These are phyloP conservation scores for Reticulascus tulasneorum DNA, from an alignment of 2,329 filamentous ascomycete genomes.

Conservation along the genomic window DNA sequence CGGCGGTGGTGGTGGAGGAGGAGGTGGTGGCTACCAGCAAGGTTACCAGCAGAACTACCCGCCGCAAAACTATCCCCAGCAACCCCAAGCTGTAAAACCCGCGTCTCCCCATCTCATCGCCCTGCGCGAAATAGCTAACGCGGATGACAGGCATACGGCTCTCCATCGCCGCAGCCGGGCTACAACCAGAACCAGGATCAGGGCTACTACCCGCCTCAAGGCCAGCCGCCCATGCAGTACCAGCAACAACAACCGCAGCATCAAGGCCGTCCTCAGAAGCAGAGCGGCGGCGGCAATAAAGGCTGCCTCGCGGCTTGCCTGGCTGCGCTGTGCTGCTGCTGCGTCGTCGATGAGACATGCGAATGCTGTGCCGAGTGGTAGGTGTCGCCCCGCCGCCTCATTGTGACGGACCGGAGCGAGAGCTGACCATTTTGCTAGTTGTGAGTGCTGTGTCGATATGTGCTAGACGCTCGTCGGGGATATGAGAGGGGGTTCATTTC, in stretches of 20 bases:
- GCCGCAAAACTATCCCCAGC: conserved; percentile 28
- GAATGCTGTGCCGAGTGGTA: conserved; percentile 39
- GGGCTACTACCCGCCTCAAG: conserved; percentile 24
- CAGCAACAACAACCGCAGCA: conserved; percentile 29
- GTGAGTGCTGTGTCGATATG: conserved; percentile 30
- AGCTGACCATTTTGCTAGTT: conserved; percentile 17
- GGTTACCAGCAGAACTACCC: conserved; percentile 15
- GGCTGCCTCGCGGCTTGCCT: conserved; percentile 42
- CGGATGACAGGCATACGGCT: conserved; percentile 24
- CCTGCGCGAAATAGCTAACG: conserved; percentile 3
- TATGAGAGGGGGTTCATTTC: neutral
- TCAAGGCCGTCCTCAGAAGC: conserved; percentile 22
- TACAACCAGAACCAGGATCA: conserved; percentile 25
- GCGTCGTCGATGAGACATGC: conserved; percentile 45
- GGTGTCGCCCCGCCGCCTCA: conserved; percentile 14
- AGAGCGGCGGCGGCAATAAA: conserved; percentile 29
- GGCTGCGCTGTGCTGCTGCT: conserved; percentile 47
- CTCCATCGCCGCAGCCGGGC: conserved; percentile 18
- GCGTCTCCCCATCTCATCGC: neutral
- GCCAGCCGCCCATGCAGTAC: conserved; percentile 39
- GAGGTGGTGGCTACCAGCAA: too few relatives aligned
- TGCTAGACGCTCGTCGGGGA: conserved; percentile 10
- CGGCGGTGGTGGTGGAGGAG: too few relatives aligned
- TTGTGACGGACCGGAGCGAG: neutral
- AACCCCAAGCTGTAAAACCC: conserved; percentile 34